phyloP scores from a whole-genome alignment of 371 early-diverging fungal species.

The Lichtheimia hyalospora region DNA sequence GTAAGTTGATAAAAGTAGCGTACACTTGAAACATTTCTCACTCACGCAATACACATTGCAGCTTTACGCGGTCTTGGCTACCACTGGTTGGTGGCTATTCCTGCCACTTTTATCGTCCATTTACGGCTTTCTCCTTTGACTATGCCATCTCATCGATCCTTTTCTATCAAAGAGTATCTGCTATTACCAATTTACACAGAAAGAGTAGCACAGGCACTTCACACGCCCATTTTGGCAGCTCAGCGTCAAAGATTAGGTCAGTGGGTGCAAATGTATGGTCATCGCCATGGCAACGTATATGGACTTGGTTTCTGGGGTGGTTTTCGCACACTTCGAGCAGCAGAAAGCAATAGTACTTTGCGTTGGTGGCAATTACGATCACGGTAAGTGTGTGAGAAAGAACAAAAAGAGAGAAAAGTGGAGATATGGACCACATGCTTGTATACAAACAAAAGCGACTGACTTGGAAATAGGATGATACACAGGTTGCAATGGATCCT shows the following conservation, averaged over 20 bases:
- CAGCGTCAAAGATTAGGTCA: slow-evolving; percentile 17
- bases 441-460: not conserved
- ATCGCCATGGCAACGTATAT: not conserved
- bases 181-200: slow-evolving; percentile 47
- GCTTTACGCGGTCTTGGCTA: slow-evolving; percentile 43
- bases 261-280: slow-evolving; percentile 27
- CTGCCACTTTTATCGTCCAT: slow-evolving; percentile 44
- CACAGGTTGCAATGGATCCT: slow-evolving; percentile 44
- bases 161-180: slow-evolving; percentile 34
- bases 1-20: slow-evolving; percentile 14
- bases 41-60: not conserved
- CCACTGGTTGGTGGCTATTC: slow-evolving; percentile 36
- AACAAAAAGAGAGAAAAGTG: slow-evolving; percentile 1
- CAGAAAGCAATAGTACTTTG: slow-evolving; percentile 18
- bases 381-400: slow-evolving; percentile 13
- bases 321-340: slow-evolving; percentile 27
- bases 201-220: slow-evolving; percentile 23
- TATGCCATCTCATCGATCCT: slow-evolving; percentile 33
- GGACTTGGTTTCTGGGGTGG: slow-evolving; percentile 45
- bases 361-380: slow-evolving; percentile 38
- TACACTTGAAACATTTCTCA: not conserved
- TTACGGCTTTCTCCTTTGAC: slow-evolving; percentile 42
- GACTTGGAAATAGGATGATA: slow-evolving; percentile 21
- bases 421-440: not conserved
- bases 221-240: slow-evolving; percentile 22